phyloP scores from a whole-genome alignment of 768 basidiomycete genomes.

The Suillus fuscotomentosus region DNA sequence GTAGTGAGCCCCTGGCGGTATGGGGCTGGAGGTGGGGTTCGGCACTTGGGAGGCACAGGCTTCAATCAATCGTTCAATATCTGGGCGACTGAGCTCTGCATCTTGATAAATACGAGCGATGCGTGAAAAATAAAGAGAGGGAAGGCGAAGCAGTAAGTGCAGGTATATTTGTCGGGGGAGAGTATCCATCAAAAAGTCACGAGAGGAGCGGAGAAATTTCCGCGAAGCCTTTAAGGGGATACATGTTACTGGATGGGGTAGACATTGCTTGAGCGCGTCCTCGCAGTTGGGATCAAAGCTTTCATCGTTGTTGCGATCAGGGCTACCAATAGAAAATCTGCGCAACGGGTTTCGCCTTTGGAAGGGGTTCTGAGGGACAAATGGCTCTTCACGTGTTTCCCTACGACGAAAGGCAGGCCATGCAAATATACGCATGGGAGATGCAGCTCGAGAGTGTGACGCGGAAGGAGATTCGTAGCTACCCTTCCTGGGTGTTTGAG shows the following conservation, averaged over 20 bases:
- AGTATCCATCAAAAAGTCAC: constrained; percentile 33
- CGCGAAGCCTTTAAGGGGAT: constrained; percentile 13
- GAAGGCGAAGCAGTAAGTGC: constrained; percentile 60
- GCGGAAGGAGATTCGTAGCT: constrained; percentile 32
- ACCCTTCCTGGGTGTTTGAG: constrained; percentile 19
- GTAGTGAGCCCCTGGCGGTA: constrained; percentile 25
- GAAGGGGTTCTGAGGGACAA: constrained; percentile 58
- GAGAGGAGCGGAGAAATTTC: constrained; percentile 17
- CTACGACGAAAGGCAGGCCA: constrained; percentile 53
- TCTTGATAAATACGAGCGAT: constrained; percentile 77
- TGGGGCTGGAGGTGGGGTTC: constrained; percentile 20
- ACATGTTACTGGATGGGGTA: constrained; percentile 17
- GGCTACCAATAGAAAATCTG: constrained; percentile 19
- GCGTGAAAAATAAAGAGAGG: constrained; percentile 76
- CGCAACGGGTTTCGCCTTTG: constrained; percentile 27
- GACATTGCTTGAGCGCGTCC: constrained; percentile 21
- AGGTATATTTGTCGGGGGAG: constrained; percentile 45
- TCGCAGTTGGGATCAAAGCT: constrained; percentile 22
- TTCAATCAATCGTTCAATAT: constrained; percentile 54
- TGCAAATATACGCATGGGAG: constrained; percentile 59
- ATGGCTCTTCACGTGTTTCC: constrained; percentile 50
- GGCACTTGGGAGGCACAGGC: constrained; percentile 26
- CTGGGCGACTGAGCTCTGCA: constrained; percentile 73
- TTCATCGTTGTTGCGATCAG: constrained; percentile 13
- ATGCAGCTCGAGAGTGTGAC: constrained; percentile 42